Conservation (phyloP, 1,139 yeast genomes). For the Kodamaea arcana region DNA sequence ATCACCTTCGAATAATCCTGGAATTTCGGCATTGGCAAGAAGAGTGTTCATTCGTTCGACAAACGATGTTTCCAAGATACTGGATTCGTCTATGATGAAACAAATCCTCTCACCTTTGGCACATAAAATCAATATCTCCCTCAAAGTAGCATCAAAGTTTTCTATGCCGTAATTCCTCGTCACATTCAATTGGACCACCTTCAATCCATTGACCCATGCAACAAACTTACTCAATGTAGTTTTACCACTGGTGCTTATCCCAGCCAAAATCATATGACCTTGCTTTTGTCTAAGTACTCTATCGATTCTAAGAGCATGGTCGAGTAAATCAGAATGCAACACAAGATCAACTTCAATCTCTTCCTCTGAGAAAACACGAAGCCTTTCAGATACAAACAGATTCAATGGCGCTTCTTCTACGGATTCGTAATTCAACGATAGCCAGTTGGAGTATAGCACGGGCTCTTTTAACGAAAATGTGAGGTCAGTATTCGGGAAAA, state of each 20-base stretch:
- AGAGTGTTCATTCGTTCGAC: conserved; percentile 89
- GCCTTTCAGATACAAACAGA: conserved; percentile 58
- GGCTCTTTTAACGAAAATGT: conserved; percentile 41
- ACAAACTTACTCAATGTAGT: conserved; percentile 75
- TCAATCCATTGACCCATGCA: conserved; percentile 86
- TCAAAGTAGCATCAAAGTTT: conserved; percentile 67
- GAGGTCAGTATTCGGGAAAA: conserved; percentile 49
- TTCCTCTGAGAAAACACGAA: conserved; percentile 73
- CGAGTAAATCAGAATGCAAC: conserved; percentile 67
- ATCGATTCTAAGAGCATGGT: conserved; percentile 75
- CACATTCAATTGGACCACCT: conserved; percentile 56
- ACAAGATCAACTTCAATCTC: conserved; percentile 61
- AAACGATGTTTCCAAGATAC: conserved; percentile 71
- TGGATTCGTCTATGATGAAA: conserved; percentile 77
- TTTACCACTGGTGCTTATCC: conserved; percentile 81
- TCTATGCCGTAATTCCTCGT: conserved; percentile 49
- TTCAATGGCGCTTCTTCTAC: conserved; percentile 49
- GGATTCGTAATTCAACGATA: conserved; percentile 57
- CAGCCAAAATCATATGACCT: conserved; percentile 88
- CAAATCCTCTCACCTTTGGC: conserved; percentile 61
- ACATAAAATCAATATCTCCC: conserved; percentile 46
- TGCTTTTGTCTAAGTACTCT: conserved; percentile 81
- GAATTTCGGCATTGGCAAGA: conserved; percentile 87
- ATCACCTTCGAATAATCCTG: conserved; percentile 83
- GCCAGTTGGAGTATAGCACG: conserved; percentile 70